Conservation (phyloP, 2,329 filamentous ascomycete genomes). For the Microdochium trichocladiopsis region DNA sequence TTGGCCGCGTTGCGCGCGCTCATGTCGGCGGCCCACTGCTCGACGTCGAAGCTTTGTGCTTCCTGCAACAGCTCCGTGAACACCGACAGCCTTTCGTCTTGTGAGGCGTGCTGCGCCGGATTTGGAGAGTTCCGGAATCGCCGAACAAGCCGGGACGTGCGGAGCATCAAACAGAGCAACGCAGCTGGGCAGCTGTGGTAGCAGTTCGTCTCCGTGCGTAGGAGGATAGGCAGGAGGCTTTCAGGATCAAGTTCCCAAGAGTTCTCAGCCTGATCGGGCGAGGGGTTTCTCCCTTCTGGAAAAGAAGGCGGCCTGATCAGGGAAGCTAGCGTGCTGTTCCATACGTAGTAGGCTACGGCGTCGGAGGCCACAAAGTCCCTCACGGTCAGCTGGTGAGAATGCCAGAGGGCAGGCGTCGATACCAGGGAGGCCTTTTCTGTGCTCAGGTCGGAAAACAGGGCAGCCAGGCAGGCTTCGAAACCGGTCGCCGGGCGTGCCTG, state of each 20-base stretch:
- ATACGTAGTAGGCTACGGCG: constrained; percentile 26
- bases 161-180: constrained; percentile 36
- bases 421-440: constrained; percentile 1
- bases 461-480: not conserved
- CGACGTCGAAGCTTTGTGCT: constrained; percentile 32
- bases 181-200: constrained; percentile 34
- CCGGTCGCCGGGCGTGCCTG: not conserved
- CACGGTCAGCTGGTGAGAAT: constrained; percentile 5
- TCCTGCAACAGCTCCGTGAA: constrained; percentile 30
- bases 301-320: constrained; percentile 15
- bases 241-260: constrained; percentile 25
- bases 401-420: not conserved
- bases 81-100: constrained; percentile 25
- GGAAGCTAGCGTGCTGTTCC: constrained; percentile 22
- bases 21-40: constrained; percentile 32
- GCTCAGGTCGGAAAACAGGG: not conserved
- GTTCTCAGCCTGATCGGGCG: constrained; percentile 24
- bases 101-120: constrained; percentile 4
- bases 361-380: constrained; percentile 40
- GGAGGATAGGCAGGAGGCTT: constrained; percentile 29
- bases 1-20: constrained; percentile 18
- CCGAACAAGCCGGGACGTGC: constrained; percentile 34
- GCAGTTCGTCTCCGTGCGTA: constrained; percentile 32
- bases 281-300: constrained; percentile 30
- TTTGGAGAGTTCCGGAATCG: constrained; percentile 14